phyloP scores from a whole-genome alignment of 257 asterid genomes.

The Linderniella brevidens region DNA sequence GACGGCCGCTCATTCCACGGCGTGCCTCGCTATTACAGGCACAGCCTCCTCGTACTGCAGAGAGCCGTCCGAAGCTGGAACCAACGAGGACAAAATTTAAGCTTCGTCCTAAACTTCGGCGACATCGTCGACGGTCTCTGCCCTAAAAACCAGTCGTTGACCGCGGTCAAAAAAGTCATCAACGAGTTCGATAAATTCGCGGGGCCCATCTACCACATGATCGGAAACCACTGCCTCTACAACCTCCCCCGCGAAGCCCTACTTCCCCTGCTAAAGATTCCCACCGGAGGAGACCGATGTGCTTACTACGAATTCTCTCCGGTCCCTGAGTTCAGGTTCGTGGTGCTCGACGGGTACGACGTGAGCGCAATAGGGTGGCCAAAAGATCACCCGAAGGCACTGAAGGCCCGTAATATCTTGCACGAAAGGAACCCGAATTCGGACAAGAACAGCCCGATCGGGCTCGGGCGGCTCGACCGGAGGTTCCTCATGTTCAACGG shows the following conservation, averaged over 20 bases:
- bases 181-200: conserved; percentile 28
- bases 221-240: conserved; percentile 92
- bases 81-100: conserved; percentile 24
- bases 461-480: conserved; percentile 53
- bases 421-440: conserved; percentile 59
- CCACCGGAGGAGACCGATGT: conserved; percentile 12
- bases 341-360: conserved; percentile 77
- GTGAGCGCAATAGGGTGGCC: conserved; percentile 89
- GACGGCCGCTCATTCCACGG: conserved; percentile 84
- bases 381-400: conserved; percentile 45
- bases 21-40: conserved; percentile 84
- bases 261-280: conserved; percentile 59
- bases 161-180: conserved; percentile 33
- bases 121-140: conserved; percentile 84
- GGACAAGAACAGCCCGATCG: conserved; percentile 82
- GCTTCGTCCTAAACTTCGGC: conserved; percentile 60
- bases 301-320: conserved; percentile 93
- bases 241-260: conserved; percentile 78
- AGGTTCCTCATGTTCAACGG: conserved; percentile 89
- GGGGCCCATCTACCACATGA: conserved; percentile 82
- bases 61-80: conserved; percentile 61
- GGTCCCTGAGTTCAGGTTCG: conserved; percentile 52
- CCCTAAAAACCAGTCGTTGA: conserved; percentile 58
- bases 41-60: conserved; percentile 57
- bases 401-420: conserved; percentile 41